Conservation (phyloP, 2,329 filamentous ascomycete genomes). For the Trematosphaeria pertusa region DNA sequence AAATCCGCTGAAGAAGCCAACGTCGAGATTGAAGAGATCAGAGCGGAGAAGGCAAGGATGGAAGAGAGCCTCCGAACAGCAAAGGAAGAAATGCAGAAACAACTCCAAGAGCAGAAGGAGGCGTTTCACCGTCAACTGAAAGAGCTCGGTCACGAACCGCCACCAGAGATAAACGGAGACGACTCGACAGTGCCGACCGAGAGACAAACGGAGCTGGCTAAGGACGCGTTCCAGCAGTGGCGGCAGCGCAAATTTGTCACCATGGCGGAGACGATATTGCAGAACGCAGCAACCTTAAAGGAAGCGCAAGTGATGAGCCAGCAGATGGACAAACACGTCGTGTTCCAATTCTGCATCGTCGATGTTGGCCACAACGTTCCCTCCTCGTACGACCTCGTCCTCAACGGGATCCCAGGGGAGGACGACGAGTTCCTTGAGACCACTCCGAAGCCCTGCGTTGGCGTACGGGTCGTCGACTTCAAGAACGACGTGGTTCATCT, state of each 20-base stretch:
- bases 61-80: slow-evolving; percentile 78
- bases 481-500: slow-evolving; percentile 83
- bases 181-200: slow-evolving; percentile 62
- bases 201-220: slow-evolving; percentile 74
- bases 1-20: slow-evolving; percentile 76
- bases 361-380: slow-evolving; percentile 87
- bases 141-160: slow-evolving; percentile 62
- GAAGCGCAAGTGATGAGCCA: slow-evolving; percentile 99
- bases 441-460: slow-evolving; percentile 87
- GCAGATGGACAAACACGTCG: slow-evolving; percentile 88
- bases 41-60: slow-evolving; percentile 83
- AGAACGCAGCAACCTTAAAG: slow-evolving; percentile 86
- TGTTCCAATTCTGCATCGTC: slow-evolving; percentile 93
- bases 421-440: slow-evolving; percentile 83
- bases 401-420: slow-evolving; percentile 88
- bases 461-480: slow-evolving; percentile 89
- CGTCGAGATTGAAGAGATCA: slow-evolving; percentile 82
- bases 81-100: slow-evolving; percentile 88
- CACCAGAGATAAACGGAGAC: slow-evolving; percentile 54
- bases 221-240: slow-evolving; percentile 75
- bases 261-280: slow-evolving; percentile 91
- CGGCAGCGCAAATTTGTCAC: slow-evolving; percentile 83
- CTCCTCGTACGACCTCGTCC: slow-evolving; percentile 94
- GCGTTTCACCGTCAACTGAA: slow-evolving; percentile 85
- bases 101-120: slow-evolving; percentile 82